Conservation (phyloP, 2,329 filamentous ascomycete species). For the Alternaria sp. region DNA sequence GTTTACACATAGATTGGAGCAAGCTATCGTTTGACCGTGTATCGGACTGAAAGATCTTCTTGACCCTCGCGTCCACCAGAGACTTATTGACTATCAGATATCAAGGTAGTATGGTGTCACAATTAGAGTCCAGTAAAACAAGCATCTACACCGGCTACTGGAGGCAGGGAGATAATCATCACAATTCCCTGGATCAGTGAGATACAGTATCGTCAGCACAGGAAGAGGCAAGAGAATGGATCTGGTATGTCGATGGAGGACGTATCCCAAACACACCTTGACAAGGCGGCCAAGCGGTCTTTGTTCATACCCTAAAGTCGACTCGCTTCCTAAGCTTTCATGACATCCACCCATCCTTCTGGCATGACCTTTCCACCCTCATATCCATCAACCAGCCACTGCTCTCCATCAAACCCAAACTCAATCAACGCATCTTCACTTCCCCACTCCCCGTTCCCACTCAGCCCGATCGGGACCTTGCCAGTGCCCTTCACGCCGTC, state of each 20-base stretch:
- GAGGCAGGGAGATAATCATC: background rate
- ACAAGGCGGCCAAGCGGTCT: background rate
- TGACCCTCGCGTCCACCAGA: background rate
- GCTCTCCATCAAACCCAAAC: constrained; percentile 61
- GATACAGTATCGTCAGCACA: background rate
- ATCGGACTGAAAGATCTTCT: background rate
- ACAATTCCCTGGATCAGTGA: background rate
- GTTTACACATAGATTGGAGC: background rate
- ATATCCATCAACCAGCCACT: constrained; percentile 50
- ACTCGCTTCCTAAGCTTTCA: constrained; percentile 20
- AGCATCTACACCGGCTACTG: background rate
- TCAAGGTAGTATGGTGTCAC: background rate
- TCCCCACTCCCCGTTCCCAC: constrained; percentile 63
- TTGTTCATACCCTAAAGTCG: background rate
- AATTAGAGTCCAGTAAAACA: background rate
- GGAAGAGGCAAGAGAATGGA: too few species aligned
- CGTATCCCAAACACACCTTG: background rate
- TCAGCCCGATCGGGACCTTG: constrained; percentile 60
- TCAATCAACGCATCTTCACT: constrained; percentile 59
- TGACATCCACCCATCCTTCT: constrained; percentile 49
- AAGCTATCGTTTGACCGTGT: background rate
- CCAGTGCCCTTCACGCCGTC: constrained; percentile 61
- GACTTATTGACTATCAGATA: background rate
- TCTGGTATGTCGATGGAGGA: too few species aligned
- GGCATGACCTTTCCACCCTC: constrained; percentile 46